Evolutionary conservation across 139 green algal species (phyloP).

Genomic region (Monoraphidium neglectum): DNA sequence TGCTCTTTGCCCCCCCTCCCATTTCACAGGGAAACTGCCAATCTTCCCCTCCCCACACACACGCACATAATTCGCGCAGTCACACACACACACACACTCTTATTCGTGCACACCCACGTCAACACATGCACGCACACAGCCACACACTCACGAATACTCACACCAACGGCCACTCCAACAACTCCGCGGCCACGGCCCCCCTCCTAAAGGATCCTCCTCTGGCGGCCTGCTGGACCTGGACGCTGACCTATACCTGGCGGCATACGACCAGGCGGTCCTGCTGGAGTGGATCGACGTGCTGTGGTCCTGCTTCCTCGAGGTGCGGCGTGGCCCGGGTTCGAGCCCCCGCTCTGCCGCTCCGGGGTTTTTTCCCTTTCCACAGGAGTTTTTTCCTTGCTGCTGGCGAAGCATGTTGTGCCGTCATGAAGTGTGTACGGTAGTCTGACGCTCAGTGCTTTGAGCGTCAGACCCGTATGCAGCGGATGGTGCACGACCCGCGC

Average conservation of each 20-base stretch:
- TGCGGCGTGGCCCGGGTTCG: no score
- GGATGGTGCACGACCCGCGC: background rate
- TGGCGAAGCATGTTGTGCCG: background rate
- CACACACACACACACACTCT: no score
- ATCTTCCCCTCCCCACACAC: no score
- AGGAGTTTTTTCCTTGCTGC: background rate
- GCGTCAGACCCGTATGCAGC: background rate
- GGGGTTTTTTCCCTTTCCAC: background rate
- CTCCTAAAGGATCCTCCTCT: background rate
- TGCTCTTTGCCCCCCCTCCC: no score
- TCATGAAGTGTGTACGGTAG: background rate
- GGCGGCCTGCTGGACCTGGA: slow-evolving; percentile 46
- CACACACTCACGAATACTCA: background rate
- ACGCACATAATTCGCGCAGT: no score
- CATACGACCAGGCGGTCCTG: slow-evolving; percentile 45
- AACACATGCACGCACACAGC: background rate
- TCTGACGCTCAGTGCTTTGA: background rate
- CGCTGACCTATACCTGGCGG: slow-evolving; percentile 41
- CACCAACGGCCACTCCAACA: background rate
- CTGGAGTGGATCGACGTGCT: slow-evolving; percentile 56
- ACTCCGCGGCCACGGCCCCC: background rate
- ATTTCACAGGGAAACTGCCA: no score
- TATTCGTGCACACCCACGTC: no score
- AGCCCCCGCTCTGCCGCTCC: no score
- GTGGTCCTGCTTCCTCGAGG: slow-evolving; percentile 61